These are phyloP conservation scores for Phytopythium aichiense DNA, from an alignment of 352 stramenopile genomes.

Conservation along the genomic window DNA sequence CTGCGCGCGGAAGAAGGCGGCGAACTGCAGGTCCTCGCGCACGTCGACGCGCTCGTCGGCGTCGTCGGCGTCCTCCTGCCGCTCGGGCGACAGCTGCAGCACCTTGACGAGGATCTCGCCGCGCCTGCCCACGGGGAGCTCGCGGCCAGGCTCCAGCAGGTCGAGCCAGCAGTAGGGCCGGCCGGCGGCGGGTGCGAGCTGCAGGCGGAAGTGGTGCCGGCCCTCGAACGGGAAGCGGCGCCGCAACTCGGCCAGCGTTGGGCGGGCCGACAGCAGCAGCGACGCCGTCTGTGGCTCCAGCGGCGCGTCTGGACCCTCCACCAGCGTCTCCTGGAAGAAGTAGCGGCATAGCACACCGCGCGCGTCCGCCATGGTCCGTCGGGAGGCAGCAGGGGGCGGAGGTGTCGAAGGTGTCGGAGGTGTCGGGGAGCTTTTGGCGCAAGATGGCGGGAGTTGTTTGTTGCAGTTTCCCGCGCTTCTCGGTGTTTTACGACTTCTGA, in stretches of 20 bases:
- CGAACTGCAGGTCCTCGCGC: slow-evolving; percentile 59
- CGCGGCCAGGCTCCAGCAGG: slow-evolving; percentile 41
- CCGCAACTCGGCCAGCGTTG: slow-evolving; percentile 58
- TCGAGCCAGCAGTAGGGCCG: slow-evolving; percentile 72
- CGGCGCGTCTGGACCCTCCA: slow-evolving; percentile 34
- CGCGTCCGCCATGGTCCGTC: slow-evolving; percentile 1
- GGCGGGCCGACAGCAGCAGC: slow-evolving; percentile 56
- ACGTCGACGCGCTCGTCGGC: slow-evolving; percentile 42
- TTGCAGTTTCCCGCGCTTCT: background rate
- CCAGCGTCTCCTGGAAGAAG: slow-evolving; percentile 78
- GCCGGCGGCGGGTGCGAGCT: slow-evolving; percentile 21
- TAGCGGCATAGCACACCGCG: slow-evolving; percentile 71
- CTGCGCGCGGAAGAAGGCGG: slow-evolving; percentile 59
- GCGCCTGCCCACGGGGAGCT: slow-evolving; percentile 30
- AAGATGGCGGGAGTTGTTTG: background rate
- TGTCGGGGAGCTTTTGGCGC: no score
- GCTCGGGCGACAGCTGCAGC: slow-evolving; percentile 42
- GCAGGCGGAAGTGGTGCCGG: slow-evolving; percentile 73
- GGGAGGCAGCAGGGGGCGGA: background rate
- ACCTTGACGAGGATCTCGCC: slow-evolving; percentile 72
- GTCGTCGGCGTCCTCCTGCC: slow-evolving; percentile 14
- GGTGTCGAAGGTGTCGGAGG: background rate
- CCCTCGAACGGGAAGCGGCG: slow-evolving; percentile 78
- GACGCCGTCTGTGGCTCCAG: slow-evolving; percentile 54
- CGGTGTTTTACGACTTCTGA: background rate